These are phyloP conservation scores for Metschnikowia bowlesiae DNA, from an alignment of 805 yeast species.

Conservation along the genomic window DNA sequence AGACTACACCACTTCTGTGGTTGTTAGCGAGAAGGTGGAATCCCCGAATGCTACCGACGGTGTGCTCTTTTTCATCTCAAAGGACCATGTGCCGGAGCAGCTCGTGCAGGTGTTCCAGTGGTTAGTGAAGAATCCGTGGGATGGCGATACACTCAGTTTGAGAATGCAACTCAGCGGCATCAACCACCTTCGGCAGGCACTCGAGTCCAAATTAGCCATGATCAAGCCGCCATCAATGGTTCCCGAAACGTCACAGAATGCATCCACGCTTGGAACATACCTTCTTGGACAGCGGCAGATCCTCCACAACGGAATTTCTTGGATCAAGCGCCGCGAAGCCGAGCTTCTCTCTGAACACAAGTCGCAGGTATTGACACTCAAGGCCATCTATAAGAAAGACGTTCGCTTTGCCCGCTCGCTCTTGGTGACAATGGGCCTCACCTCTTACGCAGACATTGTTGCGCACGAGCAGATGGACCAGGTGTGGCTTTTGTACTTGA, in stretches of 20 bases:
- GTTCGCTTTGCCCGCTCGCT: conserved; percentile 49
- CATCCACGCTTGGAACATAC: conserved; percentile 39
- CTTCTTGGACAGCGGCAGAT: conserved; percentile 46
- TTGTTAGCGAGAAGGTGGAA: conserved; percentile 5
- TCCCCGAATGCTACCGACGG: conserved; percentile 27
- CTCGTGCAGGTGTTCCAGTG: conserved; percentile 52
- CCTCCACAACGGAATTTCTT: conserved; percentile 43
- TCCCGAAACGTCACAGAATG: conserved; percentile 8
- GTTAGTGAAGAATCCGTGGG: conserved; percentile 48
- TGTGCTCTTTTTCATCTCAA: conserved; percentile 37
- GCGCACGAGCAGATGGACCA: conserved; percentile 51
- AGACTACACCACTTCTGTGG: conserved; percentile 38
- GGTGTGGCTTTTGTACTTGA: conserved; percentile 57
- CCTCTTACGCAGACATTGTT: conserved; percentile 48
- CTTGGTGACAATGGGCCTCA: conserved; percentile 52
- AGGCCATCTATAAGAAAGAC: conserved; percentile 54
- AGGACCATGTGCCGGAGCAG: conserved; percentile 35
- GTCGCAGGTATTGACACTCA: conserved; percentile 48
- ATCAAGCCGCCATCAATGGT: conserved; percentile 23
- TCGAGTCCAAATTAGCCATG: conserved; percentile 45
- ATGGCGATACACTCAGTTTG: conserved; percentile 35
- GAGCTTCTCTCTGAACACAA: conserved; percentile 40
- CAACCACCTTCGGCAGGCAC: conserved; percentile 47
- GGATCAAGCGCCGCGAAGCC: conserved; percentile 44
- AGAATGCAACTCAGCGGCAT: conserved; percentile 62